Evolutionary conservation across 2,329 filamentous ascomycete genomes (phyloP).

Genomic region (Colletotrichum plurivorum): DNA sequence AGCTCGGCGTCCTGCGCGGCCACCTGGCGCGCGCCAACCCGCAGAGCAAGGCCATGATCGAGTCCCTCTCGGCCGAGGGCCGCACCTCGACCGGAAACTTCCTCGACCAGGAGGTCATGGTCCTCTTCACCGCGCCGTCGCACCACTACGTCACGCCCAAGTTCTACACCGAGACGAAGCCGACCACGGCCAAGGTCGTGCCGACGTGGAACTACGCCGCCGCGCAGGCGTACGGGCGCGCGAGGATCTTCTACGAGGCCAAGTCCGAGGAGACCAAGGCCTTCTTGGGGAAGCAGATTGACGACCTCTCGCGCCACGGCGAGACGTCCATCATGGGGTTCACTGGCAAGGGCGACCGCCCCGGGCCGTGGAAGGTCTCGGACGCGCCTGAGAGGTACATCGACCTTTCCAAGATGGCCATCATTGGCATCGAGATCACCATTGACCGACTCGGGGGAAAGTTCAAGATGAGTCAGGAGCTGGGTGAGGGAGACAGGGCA

Average conservation of each 20-base stretch:
- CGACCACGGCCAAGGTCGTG: constrained; percentile 74
- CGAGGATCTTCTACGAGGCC: constrained; percentile 66
- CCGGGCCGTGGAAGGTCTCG: constrained; percentile 66
- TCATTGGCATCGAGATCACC: constrained; percentile 73
- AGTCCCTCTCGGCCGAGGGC: constrained; percentile 50
- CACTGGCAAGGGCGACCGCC: constrained; percentile 52
- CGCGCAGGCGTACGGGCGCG: constrained; percentile 73
- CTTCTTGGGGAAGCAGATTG: constrained; percentile 67
- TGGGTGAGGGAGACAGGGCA: constrained; percentile 63
- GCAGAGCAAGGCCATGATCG: constrained; percentile 73
- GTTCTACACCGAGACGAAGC: constrained; percentile 78
- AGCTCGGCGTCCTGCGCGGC: constrained; percentile 66
- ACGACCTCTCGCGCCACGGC: constrained; percentile 64
- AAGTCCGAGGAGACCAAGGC: constrained; percentile 57
- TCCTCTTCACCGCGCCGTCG: constrained; percentile 70
- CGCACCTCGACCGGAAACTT: constrained; percentile 40
- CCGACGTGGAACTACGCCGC: constrained; percentile 81
- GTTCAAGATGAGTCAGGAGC: constrained; percentile 78
- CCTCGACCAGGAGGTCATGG: constrained; percentile 68
- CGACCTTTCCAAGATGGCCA: constrained; percentile 69
- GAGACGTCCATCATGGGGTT: constrained; percentile 72
- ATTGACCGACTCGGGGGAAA: constrained; percentile 71
- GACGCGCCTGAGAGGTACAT: constrained; percentile 72
- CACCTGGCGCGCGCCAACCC: constrained; percentile 76
- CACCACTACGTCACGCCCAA: constrained; percentile 79